Evolutionary conservation across 768 basidiomycete genomes (phyloP).

Genomic region (Thelephora ganbajun): DNA sequence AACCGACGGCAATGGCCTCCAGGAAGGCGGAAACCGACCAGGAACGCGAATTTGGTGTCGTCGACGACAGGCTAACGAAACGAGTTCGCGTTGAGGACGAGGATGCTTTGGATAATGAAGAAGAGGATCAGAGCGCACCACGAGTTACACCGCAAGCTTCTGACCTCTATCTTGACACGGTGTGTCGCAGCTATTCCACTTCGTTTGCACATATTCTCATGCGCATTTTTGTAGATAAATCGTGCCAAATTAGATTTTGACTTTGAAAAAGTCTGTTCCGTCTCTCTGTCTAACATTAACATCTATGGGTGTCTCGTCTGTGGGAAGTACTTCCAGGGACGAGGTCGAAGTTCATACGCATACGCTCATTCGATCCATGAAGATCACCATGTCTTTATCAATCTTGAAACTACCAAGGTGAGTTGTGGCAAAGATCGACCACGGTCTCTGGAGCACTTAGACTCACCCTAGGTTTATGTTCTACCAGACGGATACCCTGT

Average conservation of each 20-base stretch:
- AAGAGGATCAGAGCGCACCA: constrained; percentile 14
- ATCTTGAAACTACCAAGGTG: constrained; percentile 88
- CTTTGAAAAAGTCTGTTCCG: constrained; percentile 97
- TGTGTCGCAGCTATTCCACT: constrained; percentile 22
- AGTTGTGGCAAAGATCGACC: constrained; percentile 10
- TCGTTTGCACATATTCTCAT: constrained; percentile 3
- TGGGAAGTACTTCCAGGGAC: constrained; percentile 97
- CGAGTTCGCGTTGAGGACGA: constrained; percentile 13
- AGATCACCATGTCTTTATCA: constrained; percentile 97
- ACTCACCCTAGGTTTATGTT: constrained; percentile 66
- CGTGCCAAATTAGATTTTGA: constrained; percentile 89
- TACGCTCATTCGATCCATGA: constrained; percentile 96
- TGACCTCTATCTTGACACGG: constrained; percentile 92
- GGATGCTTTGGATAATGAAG: constrained; percentile 8
- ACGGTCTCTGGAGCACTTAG: constrained; percentile 10
- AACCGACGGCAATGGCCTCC: too few relatives aligned
- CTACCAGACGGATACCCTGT: constrained; percentile 95
- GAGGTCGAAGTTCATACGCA: constrained; percentile 86
- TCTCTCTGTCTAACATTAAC: constrained; percentile 93
- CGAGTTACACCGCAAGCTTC: constrained; percentile 31
- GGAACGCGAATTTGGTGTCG: too few relatives aligned
- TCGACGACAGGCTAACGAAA: constrained; percentile 17
- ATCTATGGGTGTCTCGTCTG: constrained; percentile 95
- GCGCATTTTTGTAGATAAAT: constrained; percentile 54
- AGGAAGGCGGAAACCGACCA: too few relatives aligned